Evolutionary conservation across 768 basidiomycete genomes (phyloP).

Genomic region (Trametes cinnabarina): DNA sequence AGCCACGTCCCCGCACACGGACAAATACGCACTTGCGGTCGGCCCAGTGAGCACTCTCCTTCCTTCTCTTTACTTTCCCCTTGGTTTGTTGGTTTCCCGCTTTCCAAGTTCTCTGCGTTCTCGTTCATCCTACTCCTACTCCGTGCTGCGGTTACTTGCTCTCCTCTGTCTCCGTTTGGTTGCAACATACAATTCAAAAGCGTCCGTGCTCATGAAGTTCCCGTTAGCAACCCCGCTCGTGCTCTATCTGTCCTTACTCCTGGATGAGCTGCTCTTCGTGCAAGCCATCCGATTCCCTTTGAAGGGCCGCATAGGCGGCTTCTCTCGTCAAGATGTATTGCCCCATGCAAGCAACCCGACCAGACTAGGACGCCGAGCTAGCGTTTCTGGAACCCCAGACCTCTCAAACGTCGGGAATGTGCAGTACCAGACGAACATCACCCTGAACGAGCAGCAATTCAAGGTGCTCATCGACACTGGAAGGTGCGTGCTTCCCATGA

Average conservation of each 20-base stretch:
- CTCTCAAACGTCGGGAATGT: slow-evolving; percentile 26
- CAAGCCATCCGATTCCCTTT: slow-evolving; percentile 22
- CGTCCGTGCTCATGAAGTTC: slow-evolving; percentile 21
- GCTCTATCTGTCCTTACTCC: slow-evolving; percentile 26
- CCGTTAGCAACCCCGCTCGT: slow-evolving; percentile 20
- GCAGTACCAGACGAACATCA: slow-evolving; percentile 30
- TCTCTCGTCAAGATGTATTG: not conserved
- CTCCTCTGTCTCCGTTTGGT: no score
- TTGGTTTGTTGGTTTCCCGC: not conserved
- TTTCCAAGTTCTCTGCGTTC: not conserved
- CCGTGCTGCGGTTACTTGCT: no score
- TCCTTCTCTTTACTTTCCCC: slow-evolving; percentile 1
- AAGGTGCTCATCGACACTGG: slow-evolving; percentile 32
- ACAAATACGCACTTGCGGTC: not conserved
- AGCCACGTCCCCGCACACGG: slow-evolving; percentile 1
- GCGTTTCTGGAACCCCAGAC: slow-evolving; percentile 19
- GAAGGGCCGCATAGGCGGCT: slow-evolving; percentile 10
- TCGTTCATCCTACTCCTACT: no score
- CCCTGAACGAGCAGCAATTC: slow-evolving; percentile 25
- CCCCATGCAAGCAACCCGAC: not conserved
- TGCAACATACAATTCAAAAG: no score
- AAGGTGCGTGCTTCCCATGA: slow-evolving; percentile 23
- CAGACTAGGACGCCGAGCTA: slow-evolving; percentile 22
- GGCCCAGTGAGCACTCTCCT: slow-evolving; percentile 2
- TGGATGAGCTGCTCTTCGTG: slow-evolving; percentile 19